A percentile compares a stretch with the other conserved stretches of the same genome.
Conservation (phyloP, 139 green algal species). For the Chlorella sp. region DNA sequence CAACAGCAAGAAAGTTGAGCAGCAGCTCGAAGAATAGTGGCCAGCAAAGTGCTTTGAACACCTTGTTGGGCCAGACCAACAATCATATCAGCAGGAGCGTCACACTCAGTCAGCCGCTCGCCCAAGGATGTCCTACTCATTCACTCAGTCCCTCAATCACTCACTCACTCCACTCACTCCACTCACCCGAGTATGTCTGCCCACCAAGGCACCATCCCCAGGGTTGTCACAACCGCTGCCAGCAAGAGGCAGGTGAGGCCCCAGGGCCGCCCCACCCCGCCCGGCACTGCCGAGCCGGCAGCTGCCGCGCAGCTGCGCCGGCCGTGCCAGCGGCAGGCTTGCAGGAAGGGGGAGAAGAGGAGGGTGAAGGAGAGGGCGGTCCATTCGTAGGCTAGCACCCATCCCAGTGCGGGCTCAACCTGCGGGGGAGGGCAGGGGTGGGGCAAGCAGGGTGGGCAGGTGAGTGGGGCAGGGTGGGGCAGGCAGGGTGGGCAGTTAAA, state of each 20-base stretch:
- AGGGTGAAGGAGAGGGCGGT: slow-evolving; percentile 42
- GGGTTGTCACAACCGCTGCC: neutral
- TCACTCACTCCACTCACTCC: too few relatives aligned
- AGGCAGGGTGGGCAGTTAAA: too few relatives aligned
- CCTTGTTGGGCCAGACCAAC: neutral
- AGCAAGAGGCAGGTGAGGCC: neutral
- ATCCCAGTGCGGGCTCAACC: slow-evolving; percentile 54
- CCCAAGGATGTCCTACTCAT: too few relatives aligned
- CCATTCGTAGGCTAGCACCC: slow-evolving; percentile 62
- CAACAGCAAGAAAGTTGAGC: too few relatives aligned
- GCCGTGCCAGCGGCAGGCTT: slow-evolving; percentile 29
- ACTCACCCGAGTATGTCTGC: slow-evolving; percentile 5
- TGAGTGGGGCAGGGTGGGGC: neutral
- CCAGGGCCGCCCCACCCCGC: neutral
- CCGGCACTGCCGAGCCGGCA: neutral
- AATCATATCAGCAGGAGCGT: neutral
- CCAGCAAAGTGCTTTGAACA: neutral
- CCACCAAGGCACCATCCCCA: slow-evolving; percentile 23
- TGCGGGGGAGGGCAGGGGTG: neutral
- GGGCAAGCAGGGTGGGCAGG: neutral
- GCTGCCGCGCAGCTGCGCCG: neutral
- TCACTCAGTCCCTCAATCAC: too few relatives aligned
- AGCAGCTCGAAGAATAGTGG: too few relatives aligned
- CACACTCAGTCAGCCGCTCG: too few relatives aligned
- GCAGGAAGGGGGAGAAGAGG: slow-evolving; percentile 48